Percentiles rank a stretch among this genome's conserved stretches.
phyloP scores from a whole-genome alignment of 2,329 filamentous ascomycete species.

The Arthroderma sp. region DNA sequence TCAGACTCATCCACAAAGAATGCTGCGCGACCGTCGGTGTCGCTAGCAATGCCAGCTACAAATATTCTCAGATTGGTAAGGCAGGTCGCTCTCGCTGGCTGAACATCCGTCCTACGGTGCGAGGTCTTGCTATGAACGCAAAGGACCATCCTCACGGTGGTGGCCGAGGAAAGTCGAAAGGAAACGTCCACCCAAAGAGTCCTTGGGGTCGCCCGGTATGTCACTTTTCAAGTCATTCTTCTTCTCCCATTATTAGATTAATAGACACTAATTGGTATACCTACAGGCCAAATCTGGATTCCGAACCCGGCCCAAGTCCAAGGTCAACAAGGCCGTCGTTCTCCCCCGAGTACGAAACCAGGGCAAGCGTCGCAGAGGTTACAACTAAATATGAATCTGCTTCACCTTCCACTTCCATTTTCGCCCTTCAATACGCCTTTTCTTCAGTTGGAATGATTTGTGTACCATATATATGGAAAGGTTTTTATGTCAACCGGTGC shows the following conservation, averaged over 20 bases:
- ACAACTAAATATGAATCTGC: constrained; percentile 31
- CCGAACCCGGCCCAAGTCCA: constrained; percentile 82
- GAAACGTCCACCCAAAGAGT: constrained; percentile 86
- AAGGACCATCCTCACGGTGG: constrained; percentile 96
- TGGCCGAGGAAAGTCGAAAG: constrained; percentile 98
- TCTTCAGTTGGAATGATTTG: background rate
- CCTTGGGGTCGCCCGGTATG: constrained; percentile 92
- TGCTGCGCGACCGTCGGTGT: constrained; percentile 91
- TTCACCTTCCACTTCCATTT: background rate
- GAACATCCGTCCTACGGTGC: constrained; percentile 85
- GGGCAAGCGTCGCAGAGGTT: constrained; percentile 65
- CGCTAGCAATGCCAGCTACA: constrained; percentile 83
- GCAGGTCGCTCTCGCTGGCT: constrained; percentile 87
- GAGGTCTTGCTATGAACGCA: constrained; percentile 98
- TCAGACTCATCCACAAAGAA: constrained; percentile 77
- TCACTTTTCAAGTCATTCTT: constrained; percentile 15
- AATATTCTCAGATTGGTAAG: constrained; percentile 85
- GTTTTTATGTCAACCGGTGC: too few species aligned
- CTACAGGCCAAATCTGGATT: constrained; percentile 46
- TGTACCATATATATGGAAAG: constrained; percentile 1
- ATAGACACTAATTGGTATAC: background rate
- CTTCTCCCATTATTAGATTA: background rate
- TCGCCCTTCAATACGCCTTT: too few species aligned
- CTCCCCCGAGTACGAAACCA: constrained; percentile 73
- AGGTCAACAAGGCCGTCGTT: constrained; percentile 85